Evolutionary conservation across 2,329 filamentous ascomycete species (phyloP), one percentile per base, ranked within the genome.

Genomic region (Ophiostoma sp.): DNA sequence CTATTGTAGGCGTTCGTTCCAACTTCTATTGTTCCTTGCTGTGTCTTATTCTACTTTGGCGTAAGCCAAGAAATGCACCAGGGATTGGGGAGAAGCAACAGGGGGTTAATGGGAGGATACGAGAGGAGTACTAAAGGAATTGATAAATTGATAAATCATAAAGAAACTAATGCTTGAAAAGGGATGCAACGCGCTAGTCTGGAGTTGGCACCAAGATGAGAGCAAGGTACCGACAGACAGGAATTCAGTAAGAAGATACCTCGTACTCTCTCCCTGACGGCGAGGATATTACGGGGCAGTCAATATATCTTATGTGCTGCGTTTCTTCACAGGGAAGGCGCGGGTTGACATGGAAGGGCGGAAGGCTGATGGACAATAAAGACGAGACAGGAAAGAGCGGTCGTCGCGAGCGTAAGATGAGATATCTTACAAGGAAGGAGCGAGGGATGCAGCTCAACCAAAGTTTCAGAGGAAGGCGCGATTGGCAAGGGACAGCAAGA

Each of bases 21-120:
- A 18, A 12, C n/a, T 11, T 27, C 0, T 60, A 38, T 41, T 41
- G 58, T 41, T 63, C 58, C 58, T 41, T 63, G 40, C 38, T 63
- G n/a, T n/a, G 16, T 27, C 52, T 63, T 63, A 27, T n/a, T 63
- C 60, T 42, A 63, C 60, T 63, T 18, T 63, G 58, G 40, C 58
- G 58, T 44, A 62, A 40, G 58, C 58, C 58, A 62, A 62, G 58
- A 62, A n/a, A 62, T 63, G 60, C 14, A 42, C 42, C 27, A 42
- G 42, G 58, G 38, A 63, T 42, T n/a, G 7, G 60, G 27, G 40
- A 62, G 38, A 16, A 63, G 38, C 16, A 40, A 18, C 60, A 63
- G 60, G 60, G 58, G 49, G n/a, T 55, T 14, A 27, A 8, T 18
- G 27, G 55, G 14, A 36, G 41, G n/a, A 45, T 64, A 45, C 41